Evolutionary conservation across 495 filamentous ascomycete species (phyloP).

Genomic region (Talaromyces borbonicus): DNA sequence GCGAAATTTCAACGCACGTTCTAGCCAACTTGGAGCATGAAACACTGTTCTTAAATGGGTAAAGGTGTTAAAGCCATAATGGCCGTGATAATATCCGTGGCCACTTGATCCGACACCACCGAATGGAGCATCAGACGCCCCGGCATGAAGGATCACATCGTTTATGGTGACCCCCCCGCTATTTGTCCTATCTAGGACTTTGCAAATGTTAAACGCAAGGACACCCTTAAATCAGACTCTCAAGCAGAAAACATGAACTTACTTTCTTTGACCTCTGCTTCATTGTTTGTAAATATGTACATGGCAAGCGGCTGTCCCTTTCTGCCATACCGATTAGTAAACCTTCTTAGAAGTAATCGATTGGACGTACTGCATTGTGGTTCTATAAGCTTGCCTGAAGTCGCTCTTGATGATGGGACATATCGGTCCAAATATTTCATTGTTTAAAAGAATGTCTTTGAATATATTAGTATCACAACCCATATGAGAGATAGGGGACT

Average conservation of each 20-base stretch:
- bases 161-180: slow-evolving; percentile 70
- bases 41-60: slow-evolving; percentile 57
- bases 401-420: slow-evolving; percentile 48
- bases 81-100: slow-evolving; percentile 66
- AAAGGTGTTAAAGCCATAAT: slow-evolving; percentile 68
- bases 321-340: background rate
- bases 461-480: background rate
- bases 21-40: slow-evolving; percentile 52
- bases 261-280: slow-evolving; percentile 50
- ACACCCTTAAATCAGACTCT: background rate
- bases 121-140: slow-evolving; percentile 57
- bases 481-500: slow-evolving; percentile 47
- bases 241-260: slow-evolving; percentile 10
- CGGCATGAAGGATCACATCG: slow-evolving; percentile 60
- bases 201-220: too few species aligned
- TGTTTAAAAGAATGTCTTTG: slow-evolving; percentile 11
- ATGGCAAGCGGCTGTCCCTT: slow-evolving; percentile 54
- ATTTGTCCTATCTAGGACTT: slow-evolving; percentile 46
- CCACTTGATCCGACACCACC: slow-evolving; percentile 76
- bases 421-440: slow-evolving; percentile 81
- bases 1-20: background rate
- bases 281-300: slow-evolving; percentile 64
- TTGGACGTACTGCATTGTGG: slow-evolving; percentile 63
- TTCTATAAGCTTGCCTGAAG: slow-evolving; percentile 19
- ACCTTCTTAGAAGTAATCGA: slow-evolving; percentile 50